These are phyloP conservation scores for Teunomyces kruisii DNA, from an alignment of 805 yeast species.

Conservation along the genomic window DNA sequence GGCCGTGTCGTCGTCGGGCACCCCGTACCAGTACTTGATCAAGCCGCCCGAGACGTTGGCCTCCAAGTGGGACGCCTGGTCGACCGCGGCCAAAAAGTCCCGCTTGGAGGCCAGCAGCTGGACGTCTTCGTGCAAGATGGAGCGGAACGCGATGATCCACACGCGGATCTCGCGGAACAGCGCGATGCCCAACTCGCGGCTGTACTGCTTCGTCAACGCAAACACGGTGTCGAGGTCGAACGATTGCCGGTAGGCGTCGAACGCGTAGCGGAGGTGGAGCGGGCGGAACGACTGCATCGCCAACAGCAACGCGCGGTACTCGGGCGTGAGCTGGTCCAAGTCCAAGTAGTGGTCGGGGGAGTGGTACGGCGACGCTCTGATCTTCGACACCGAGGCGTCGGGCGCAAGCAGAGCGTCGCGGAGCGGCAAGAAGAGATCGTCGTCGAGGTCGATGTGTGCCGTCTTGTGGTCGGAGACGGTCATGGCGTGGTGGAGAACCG, in stretches of 20 bases:
- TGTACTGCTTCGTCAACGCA: slow-evolving; percentile 12
- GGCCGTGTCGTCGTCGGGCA: slow-evolving; percentile 30
- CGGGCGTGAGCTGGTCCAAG: slow-evolving; percentile 17
- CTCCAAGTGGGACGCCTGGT: slow-evolving; percentile 32
- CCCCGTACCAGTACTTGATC: slow-evolving; percentile 40
- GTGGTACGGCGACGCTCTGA: slow-evolving; percentile 31
- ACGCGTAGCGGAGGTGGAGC: slow-evolving; percentile 19
- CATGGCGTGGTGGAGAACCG: not conserved
- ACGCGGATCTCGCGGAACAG: slow-evolving; percentile 15
- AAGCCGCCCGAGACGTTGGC: slow-evolving; percentile 38
- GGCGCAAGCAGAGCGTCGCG: slow-evolving; percentile 5
- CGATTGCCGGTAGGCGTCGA: slow-evolving; percentile 18
- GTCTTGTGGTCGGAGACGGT: not conserved
- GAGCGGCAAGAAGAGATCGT: slow-evolving; percentile 14
- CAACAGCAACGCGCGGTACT: slow-evolving; percentile 23
- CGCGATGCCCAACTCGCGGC: slow-evolving; percentile 7
- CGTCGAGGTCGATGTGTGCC: slow-evolving; percentile 14
- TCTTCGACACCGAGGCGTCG: slow-evolving; percentile 7
- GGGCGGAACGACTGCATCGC: slow-evolving; percentile 29
- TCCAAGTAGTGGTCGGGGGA: slow-evolving; percentile 27
- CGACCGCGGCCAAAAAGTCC: slow-evolving; percentile 24
- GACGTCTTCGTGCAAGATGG: slow-evolving; percentile 26
- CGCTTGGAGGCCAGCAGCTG: slow-evolving; percentile 23
- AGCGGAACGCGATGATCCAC: slow-evolving; percentile 36
- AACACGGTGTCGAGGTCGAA: slow-evolving; percentile 29